These are phyloP conservation scores for Aphanomyces euteiches DNA, from an alignment of 352 stramenopile species.

Conservation along the genomic window DNA sequence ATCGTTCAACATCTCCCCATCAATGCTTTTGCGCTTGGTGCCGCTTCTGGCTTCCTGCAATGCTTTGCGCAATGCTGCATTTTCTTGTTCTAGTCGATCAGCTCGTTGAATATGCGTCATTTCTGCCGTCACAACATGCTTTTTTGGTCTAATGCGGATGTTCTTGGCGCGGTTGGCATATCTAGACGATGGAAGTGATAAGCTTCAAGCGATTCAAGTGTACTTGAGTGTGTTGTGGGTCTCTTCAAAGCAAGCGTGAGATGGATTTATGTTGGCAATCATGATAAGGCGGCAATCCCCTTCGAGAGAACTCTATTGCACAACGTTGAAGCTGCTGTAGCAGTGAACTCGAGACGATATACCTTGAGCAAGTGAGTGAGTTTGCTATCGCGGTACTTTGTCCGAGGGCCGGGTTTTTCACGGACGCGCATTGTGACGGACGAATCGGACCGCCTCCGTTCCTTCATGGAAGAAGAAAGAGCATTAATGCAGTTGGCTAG, in stretches of 20 bases:
- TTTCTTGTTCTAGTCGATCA: conserved; percentile 55
- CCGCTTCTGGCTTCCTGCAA: conserved; percentile 35
- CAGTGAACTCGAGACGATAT: not conserved
- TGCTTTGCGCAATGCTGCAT: conserved; percentile 41
- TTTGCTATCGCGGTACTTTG: conserved; percentile 81
- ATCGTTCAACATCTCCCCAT: conserved; percentile 39
- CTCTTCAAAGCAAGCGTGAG: conserved; percentile 78
- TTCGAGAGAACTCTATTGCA: conserved; percentile 65
- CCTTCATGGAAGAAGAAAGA: conserved; percentile 37
- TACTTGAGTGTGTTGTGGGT: conserved; percentile 89
- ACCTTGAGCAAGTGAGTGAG: conserved; percentile 84
- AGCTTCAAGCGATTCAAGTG: not conserved
- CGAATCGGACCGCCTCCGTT: conserved; percentile 28
- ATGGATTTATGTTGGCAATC: conserved; percentile 84
- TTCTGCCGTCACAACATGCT: conserved; percentile 74
- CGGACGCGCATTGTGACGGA: conserved; percentile 37
- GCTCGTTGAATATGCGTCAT: conserved; percentile 63
- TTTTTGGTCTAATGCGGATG: conserved; percentile 84
- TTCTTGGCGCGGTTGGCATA: conserved; percentile 88
- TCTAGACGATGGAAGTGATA: not conserved
- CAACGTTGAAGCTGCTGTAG: not conserved
- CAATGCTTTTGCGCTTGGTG: conserved; percentile 44
- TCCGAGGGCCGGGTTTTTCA: conserved; percentile 34
- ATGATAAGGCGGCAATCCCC: conserved; percentile 88
- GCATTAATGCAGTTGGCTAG: conserved; percentile 90